Evolutionary conservation across 371 early-diverging fungal genomes (phyloP).

Genomic region (Syncephalastrum racemosum): DNA sequence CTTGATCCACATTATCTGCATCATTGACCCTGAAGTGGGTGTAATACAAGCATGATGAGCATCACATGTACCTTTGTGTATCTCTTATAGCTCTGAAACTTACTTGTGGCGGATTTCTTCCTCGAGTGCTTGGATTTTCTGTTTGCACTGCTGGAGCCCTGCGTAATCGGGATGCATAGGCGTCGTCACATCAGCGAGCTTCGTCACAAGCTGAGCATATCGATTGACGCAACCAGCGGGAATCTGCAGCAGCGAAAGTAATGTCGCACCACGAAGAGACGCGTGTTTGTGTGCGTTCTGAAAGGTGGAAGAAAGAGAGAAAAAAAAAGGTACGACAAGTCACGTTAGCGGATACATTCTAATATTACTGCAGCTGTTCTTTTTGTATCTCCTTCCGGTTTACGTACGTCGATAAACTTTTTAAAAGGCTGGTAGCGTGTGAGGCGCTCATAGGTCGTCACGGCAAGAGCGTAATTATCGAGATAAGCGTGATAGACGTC

Average conservation of each 20-base stretch:
- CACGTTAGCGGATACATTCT: conserved; percentile 4
- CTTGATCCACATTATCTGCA: conserved; percentile 46
- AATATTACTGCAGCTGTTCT: conserved; percentile 2
- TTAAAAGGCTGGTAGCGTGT: conserved; percentile 44
- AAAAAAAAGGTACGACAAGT: conserved; percentile 6
- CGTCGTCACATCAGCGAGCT: conserved; percentile 30
- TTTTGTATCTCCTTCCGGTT: background rate
- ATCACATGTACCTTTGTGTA: background rate
- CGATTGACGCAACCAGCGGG: conserved; percentile 41
- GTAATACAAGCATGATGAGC: background rate
- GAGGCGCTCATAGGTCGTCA: conserved; percentile 44
- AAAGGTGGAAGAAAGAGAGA: conserved; percentile 2
- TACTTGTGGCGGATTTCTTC: conserved; percentile 34
- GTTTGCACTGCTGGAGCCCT: conserved; percentile 30
- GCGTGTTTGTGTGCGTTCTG: conserved; percentile 25
- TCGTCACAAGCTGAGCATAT: conserved; percentile 32
- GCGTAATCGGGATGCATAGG: conserved; percentile 43
- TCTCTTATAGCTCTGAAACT: conserved; percentile 13
- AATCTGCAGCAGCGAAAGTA: conserved; percentile 37
- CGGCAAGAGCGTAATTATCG: conserved; percentile 37
- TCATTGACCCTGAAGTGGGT: conserved; percentile 25
- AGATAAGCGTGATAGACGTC: conserved; percentile 34
- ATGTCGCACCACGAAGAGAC: conserved; percentile 23
- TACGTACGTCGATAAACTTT: conserved; percentile 46
- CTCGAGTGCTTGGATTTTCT: conserved; percentile 25